A percentile compares a stretch with the other conserved stretches of the same genome.
Conservation (phyloP, 164 flowering plant species). For the Piper betle region DNA sequence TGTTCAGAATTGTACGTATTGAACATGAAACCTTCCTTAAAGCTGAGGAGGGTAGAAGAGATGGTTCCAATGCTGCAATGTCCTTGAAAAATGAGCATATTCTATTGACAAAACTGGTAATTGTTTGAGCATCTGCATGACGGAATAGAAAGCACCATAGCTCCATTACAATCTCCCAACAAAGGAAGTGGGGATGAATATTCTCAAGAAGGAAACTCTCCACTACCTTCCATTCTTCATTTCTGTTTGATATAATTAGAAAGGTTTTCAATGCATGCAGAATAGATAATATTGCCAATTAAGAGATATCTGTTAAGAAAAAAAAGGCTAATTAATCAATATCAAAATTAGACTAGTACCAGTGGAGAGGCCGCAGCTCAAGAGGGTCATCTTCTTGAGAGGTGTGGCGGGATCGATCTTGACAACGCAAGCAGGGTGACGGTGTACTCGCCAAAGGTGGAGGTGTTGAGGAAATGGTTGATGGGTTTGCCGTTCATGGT, state of each 20-base stretch:
- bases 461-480: constrained; percentile 60
- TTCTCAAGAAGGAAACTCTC: constrained; percentile 56
- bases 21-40: constrained; percentile 66
- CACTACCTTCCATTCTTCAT: constrained; percentile 42
- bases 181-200: constrained; percentile 77
- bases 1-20: constrained; percentile 35
- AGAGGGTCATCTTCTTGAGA: constrained; percentile 37
- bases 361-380: no score
- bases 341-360: no score
- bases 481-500: constrained; percentile 36
- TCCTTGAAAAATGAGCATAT: constrained; percentile 38
- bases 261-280: constrained; percentile 54
- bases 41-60: constrained; percentile 26
- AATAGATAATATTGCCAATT: constrained; percentile 42
- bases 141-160: constrained; percentile 74
- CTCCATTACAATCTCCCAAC: constrained; percentile 64
- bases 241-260: constrained; percentile 43
- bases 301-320: no score
- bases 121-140: constrained; percentile 45
- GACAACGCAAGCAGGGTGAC: constrained; percentile 51
- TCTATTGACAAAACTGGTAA: constrained; percentile 32
- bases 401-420: constrained; percentile 33
- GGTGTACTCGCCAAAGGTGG: constrained; percentile 62
- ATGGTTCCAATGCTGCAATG: constrained; percentile 30
- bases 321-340: no score